Percentiles rank a stretch among this genome's conserved stretches.
phyloP scores from a whole-genome alignment of 495 filamentous ascomycete species.

The Daldinia grandis region DNA sequence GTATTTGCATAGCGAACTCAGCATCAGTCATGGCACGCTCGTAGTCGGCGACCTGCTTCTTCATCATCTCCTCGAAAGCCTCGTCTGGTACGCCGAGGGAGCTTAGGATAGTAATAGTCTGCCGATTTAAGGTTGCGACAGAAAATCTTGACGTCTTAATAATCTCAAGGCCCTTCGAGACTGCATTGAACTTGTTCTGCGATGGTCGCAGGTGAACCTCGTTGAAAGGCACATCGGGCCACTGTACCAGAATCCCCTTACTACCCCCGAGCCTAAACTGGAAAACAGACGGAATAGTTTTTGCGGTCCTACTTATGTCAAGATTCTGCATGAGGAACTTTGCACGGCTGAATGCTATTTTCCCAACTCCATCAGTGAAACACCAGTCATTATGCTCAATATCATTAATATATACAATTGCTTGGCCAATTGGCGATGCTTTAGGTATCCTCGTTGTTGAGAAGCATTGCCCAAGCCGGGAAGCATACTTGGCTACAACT shows the following conservation, averaged over 20 bases:
- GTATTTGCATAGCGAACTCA: constrained; percentile 66
- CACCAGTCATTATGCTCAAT: constrained; percentile 69
- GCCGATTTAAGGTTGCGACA: constrained; percentile 82
- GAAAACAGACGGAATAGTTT: constrained; percentile 75
- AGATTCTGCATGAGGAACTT: constrained; percentile 72
- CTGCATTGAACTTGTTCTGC: constrained; percentile 85
- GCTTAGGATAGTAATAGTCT: constrained; percentile 86
- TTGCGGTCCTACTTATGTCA: constrained; percentile 55
- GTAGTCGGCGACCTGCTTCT: constrained; percentile 68
- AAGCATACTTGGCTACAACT: constrained; percentile 83
- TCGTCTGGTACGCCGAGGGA: constrained; percentile 74
- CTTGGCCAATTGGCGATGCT: constrained; percentile 43
- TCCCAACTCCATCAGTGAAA: constrained; percentile 95
- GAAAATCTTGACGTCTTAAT: constrained; percentile 80
- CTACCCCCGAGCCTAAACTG: constrained; percentile 92
- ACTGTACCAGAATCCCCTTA: constrained; percentile 86
- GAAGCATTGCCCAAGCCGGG: constrained; percentile 92
- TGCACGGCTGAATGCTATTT: constrained; percentile 82
- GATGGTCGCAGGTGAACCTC: constrained; percentile 81
- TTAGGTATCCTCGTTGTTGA: constrained; percentile 79
- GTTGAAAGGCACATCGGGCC: constrained; percentile 63
- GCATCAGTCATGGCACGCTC: constrained; percentile 72
- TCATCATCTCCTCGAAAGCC: constrained; percentile 73
- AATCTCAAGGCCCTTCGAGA: constrained; percentile 79
- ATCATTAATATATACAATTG: constrained; percentile 64